These are phyloP conservation scores for Spergularia bocconei DNA, from an alignment of 148 eudicot species.

Conservation along the genomic window DNA sequence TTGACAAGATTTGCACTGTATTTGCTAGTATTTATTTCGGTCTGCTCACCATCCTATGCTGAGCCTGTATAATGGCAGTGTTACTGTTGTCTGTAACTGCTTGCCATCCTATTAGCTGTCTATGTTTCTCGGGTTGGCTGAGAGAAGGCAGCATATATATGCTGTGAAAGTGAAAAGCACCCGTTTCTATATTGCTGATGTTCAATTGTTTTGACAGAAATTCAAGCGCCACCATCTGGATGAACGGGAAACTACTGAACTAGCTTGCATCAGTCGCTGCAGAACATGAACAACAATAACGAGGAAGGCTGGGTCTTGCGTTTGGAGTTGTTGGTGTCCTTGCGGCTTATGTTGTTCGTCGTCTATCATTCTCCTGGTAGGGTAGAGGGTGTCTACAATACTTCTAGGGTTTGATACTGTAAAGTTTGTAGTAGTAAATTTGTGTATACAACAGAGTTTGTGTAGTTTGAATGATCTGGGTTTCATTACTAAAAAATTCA, in stretches of 20 bases:
- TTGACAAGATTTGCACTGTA: too few relatives aligned
- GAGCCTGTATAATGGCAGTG: too few relatives aligned
- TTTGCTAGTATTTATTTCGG: too few relatives aligned
- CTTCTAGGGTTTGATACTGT: constrained; percentile 22
- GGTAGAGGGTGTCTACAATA: constrained; percentile 14
- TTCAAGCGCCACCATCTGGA: constrained; percentile 27
- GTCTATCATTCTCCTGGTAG: constrained; percentile 14
- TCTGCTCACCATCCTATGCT: too few relatives aligned
- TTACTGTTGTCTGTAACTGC: too few relatives aligned
- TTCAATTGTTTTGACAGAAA: constrained; percentile 12
- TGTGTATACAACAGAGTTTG: constrained; percentile 26
- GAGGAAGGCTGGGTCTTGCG: not conserved
- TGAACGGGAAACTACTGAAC: not conserved
- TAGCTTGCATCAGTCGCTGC: constrained; percentile 1
- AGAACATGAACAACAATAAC: not conserved
- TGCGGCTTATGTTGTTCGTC: constrained; percentile 15
- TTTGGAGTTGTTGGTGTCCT: constrained; percentile 9
- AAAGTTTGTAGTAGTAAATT: constrained; percentile 29
- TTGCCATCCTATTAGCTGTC: too few relatives aligned
- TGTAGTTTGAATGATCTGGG: constrained; percentile 16
- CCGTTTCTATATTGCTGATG: not conserved
- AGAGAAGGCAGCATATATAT: not conserved
- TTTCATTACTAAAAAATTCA: not conserved
- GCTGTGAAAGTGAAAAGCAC: not conserved
- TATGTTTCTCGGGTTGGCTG: not conserved